These are phyloP conservation scores for Avena sativa DNA, from an alignment of 176 grass and related monocot genomes.

Conservation along the genomic window DNA sequence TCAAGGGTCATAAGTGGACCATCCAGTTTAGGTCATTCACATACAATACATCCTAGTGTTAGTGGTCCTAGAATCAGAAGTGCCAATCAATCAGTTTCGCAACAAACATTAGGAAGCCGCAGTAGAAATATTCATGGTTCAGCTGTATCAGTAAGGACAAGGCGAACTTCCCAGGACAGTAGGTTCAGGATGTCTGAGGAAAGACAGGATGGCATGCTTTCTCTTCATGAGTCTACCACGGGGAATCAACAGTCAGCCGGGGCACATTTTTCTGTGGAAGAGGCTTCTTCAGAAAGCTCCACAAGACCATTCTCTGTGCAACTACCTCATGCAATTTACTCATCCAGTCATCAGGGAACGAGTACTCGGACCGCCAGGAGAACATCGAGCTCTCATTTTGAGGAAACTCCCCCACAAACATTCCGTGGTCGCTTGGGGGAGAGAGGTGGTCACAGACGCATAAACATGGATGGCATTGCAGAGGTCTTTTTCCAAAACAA, in stretches of 20 bases:
- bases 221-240: slow-evolving; percentile 38
- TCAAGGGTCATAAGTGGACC: slow-evolving; percentile 39
- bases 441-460: slow-evolving; percentile 37
- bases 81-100: slow-evolving; percentile 26
- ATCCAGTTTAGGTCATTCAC: slow-evolving; percentile 27
- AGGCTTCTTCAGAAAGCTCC: slow-evolving; percentile 42
- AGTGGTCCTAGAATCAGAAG: slow-evolving; percentile 33
- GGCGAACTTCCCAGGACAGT: slow-evolving; percentile 35
- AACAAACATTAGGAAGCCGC: slow-evolving; percentile 36
- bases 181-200: slow-evolving; percentile 33
- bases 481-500: slow-evolving; percentile 61
- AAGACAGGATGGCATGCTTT: slow-evolving; percentile 34
- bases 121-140: slow-evolving; percentile 51
- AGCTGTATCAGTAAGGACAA: slow-evolving; percentile 60
- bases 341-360: slow-evolving; percentile 34
- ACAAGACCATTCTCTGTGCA: slow-evolving; percentile 45
- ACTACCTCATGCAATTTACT: slow-evolving; percentile 47
- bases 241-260: slow-evolving; percentile 27
- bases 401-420: slow-evolving; percentile 34
- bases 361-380: slow-evolving; percentile 37
- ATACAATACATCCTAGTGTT: slow-evolving; percentile 6
- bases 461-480: slow-evolving; percentile 61
- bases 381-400: slow-evolving; percentile 46
- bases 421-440: slow-evolving; percentile 22
- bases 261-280: slow-evolving; percentile 36